These are phyloP conservation scores for Arachis stenosperma DNA, from an alignment of 306 rosid genomes.

Conservation along the genomic window DNA sequence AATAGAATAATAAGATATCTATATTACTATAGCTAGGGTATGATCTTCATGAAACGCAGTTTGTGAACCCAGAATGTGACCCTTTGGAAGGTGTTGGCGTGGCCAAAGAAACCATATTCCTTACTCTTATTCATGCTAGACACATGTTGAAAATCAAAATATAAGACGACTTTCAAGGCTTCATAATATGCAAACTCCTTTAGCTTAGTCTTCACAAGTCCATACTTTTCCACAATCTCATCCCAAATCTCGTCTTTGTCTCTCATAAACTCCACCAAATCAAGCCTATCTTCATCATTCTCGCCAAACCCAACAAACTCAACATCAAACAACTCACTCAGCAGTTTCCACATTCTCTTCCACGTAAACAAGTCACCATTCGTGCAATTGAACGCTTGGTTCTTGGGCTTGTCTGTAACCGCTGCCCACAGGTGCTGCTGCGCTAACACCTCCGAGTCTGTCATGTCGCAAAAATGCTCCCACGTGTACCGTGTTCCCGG, in stretches of 20 bases:
- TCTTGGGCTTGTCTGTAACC: constrained; percentile 25
- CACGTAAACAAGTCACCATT: constrained; percentile 49
- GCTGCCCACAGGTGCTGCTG: constrained; percentile 59
- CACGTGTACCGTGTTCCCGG: constrained; percentile 44
- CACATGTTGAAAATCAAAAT: constrained; percentile 51
- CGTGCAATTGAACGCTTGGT: constrained; percentile 50
- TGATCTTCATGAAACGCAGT: constrained; percentile 42
- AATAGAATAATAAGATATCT: no score
- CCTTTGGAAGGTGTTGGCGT: constrained; percentile 41
- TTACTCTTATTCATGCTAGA: constrained; percentile 50
- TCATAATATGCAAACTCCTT: constrained; percentile 44
- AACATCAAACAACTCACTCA: constrained; percentile 26
- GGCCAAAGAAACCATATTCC: constrained; percentile 44
- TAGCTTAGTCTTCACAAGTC: constrained; percentile 41
- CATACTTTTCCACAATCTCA: constrained; percentile 44
- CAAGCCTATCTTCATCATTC: constrained; percentile 9
- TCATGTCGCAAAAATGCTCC: constrained; percentile 55
- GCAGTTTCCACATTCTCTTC: constrained; percentile 46
- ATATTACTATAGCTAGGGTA: constrained; percentile 31
- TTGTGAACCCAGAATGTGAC: constrained; percentile 35
- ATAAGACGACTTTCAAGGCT: not conserved
- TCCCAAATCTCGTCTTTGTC: constrained; percentile 51
- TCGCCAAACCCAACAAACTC: constrained; percentile 44
- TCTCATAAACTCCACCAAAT: constrained; percentile 44
- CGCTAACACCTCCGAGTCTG: constrained; percentile 38